Percentiles rank a stretch among this genome's conserved stretches.
phyloP scores from a whole-genome alignment of 1,284 basidiomycete species.

The Mixia osmundae region DNA sequence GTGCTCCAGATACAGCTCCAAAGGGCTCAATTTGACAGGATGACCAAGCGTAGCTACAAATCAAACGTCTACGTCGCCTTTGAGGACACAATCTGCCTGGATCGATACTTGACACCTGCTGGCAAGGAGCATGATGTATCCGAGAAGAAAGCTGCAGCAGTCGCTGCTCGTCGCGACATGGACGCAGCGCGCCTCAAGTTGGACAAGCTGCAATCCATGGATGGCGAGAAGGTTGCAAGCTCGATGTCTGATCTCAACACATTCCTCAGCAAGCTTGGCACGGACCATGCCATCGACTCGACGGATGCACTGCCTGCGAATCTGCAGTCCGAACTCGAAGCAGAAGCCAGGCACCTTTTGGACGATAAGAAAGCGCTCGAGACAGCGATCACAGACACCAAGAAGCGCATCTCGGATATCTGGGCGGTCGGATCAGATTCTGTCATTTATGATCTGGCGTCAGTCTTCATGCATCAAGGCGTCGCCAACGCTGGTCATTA shows the following conservation, averaged over 20 bases:
- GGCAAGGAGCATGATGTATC: neutral
- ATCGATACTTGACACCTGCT: slow-evolving; percentile 44
- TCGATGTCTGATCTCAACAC: neutral
- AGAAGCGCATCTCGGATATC: slow-evolving; percentile 30
- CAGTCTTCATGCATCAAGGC: slow-evolving; percentile 82
- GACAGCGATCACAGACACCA: slow-evolving; percentile 10
- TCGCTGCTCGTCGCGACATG: neutral
- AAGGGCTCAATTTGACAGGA: slow-evolving; percentile 90
- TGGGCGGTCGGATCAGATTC: slow-evolving; percentile 46
- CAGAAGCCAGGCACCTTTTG: slow-evolving; percentile 24
- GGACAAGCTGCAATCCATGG: neutral
- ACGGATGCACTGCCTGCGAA: too few species aligned
- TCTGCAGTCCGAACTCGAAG: neutral
- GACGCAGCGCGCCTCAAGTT: neutral
- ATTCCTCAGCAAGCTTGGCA: neutral
- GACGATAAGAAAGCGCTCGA: slow-evolving; percentile 40
- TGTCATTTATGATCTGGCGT: slow-evolving; percentile 68
- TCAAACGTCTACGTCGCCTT: slow-evolving; percentile 88
- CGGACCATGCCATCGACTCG: neutral
- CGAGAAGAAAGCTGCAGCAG: neutral
- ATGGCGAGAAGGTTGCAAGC: neutral
- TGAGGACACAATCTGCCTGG: slow-evolving; percentile 62
- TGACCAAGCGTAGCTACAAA: slow-evolving; percentile 70
- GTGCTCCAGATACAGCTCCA: slow-evolving; percentile 86
- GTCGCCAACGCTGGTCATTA: slow-evolving; percentile 39